Evolutionary conservation across 1,284 basidiomycete genomes (phyloP), one percentile per base, ranked within the genome.

Genomic region (Afroboletus lepidellus): DNA sequence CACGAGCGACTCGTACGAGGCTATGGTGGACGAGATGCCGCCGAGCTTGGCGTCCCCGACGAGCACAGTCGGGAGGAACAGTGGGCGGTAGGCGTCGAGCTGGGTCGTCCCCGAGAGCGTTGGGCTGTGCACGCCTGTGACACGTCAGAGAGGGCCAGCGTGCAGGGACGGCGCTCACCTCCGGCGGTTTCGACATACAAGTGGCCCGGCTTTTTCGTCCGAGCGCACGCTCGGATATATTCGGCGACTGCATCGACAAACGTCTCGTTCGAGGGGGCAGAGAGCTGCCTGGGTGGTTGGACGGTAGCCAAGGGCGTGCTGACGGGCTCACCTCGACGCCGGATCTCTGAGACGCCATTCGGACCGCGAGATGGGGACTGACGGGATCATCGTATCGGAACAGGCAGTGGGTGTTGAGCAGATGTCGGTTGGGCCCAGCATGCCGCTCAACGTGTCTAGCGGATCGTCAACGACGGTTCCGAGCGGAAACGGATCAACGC

Each of bases 131-230:
- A 98, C 92, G 41, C 95, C 94, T 95, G 64, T 43, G 8, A 25
- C 21, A 23, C 8, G 53, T 64, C 48, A 57, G 48, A 18, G 44
- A 47, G 8, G 8, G 18, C 16, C 6, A 8, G 3, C 15, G 32
- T 12, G 16, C 32, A 12, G 54, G 54, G 54, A 52, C 53, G 59
- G 55, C 30, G 60, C 81, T 77, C 70, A 92, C 92, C 93, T 77
- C 95, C 95, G 8, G 94, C 95, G 6, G 96, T 96, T 73, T 99
- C 96, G 41, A 98, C 74, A 64, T 90, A 98, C 74, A 95, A 82
- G 61, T 87, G 81, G 4, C 79, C 78, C 13, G 62, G 61, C n/a
- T 30, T 58, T 47, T 18, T 57, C 48, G 16, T 55, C 54, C 8
- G 62, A 7, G 84, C 84, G 57, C 80, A 82, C 42, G 70, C 57